Base-by-base conservation (phyloP, 2,329 filamentous ascomycete species). In the Sporothrix sp. region DNA sequence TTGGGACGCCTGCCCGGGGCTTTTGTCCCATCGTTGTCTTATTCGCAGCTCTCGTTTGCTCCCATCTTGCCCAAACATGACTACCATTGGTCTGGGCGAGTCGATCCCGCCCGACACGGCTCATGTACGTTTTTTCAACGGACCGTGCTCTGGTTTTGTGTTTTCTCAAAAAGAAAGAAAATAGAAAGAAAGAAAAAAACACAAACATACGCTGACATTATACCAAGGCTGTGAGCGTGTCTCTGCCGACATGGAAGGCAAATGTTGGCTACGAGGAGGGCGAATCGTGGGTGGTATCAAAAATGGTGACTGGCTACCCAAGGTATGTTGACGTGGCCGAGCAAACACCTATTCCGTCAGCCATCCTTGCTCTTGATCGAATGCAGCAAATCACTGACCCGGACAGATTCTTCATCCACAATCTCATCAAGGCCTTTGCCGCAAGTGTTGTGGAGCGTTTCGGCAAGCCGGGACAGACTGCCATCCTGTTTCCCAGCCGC, bases 241-340 rank as follows among this genome's bases (percentile, higher is more conserved):
- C 93, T 14, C 72, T 98, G 23, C 93, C 93, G 35, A 94, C 89
- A 68, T 98, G 93, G 93, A 76, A 75, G 58, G 75, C 89, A 57
- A 97, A 95, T 61, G 74, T 98, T 35, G 91, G 81, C 36, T 98
- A 98, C 63, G 93, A 98, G 66, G 89, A 98, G 66, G 91, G 89
- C 46, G 78, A 94, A 63, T 72, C 82, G 51, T 93, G 87, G 84
- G 87, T 98, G n/a, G 57, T 93, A 16, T 78, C 76, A 56, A 84
- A 82, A 63, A 85, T 98, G 89, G 76, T 79, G 57, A 94, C 86
- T 39, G 93, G 93, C 32, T 98, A 98, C 66, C 93, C 93, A 54
- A 79, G 85, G 83, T 87, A 66, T 52, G 68, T 57, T 37, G 28
- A 5, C 37, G 11, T 5, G 6, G 8, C 16, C 10, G 16, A 4